Conservation (phyloP, 805 yeast species). For the Yarrowia divulgata region DNA sequence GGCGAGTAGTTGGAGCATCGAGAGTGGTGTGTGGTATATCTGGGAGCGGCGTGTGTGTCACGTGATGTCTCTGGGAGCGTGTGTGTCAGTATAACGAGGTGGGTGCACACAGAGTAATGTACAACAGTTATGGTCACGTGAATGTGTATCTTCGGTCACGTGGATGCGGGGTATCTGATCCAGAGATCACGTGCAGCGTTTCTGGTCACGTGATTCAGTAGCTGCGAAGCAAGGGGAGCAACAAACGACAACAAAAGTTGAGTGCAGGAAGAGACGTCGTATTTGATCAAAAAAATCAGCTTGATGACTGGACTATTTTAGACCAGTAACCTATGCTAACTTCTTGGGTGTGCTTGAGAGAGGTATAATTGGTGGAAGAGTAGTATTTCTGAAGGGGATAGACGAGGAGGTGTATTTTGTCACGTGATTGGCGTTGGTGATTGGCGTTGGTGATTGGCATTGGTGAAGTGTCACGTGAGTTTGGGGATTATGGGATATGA, state of each 20-base stretch:
- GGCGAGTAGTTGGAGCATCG: constrained; percentile 12
- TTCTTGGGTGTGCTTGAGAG: not conserved
- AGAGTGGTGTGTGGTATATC: too few relatives aligned
- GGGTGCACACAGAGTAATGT: too few relatives aligned
- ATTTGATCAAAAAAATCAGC: not conserved
- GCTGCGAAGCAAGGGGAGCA: too few relatives aligned
- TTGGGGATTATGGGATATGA: too few relatives aligned
- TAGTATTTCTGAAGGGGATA: too few relatives aligned
- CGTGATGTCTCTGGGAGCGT: not conserved
- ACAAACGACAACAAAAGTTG: not conserved
- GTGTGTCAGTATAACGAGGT: not conserved
- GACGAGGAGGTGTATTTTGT: not conserved
- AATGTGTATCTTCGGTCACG: not conserved
- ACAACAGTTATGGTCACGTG: not conserved
- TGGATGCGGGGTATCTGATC: not conserved
- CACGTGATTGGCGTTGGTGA: not conserved
- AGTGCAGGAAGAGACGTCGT: not conserved
- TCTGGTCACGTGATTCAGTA: too few relatives aligned
- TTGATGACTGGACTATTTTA: not conserved
- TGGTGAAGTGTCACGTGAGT: too few relatives aligned
- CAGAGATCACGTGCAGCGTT: too few relatives aligned
- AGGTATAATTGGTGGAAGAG: not conserved
- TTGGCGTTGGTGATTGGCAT: too few relatives aligned
- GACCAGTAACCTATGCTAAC: constrained; percentile 8
- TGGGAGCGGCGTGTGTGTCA: too few relatives aligned